These are phyloP conservation scores for Trapa incisa DNA, from an alignment of 345 rosid species.

Conservation along the genomic window DNA sequence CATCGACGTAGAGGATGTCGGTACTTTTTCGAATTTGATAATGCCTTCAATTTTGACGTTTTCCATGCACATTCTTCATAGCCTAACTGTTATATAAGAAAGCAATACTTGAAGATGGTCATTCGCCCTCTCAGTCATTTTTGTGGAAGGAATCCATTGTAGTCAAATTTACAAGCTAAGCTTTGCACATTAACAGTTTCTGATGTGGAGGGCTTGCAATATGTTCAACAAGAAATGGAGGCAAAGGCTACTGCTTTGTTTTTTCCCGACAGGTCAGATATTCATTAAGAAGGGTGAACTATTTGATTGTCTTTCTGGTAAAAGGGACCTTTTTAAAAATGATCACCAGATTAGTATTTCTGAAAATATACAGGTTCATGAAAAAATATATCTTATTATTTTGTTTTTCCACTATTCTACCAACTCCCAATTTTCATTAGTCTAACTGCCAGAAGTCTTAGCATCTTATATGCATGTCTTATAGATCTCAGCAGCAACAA, in stretches of 20 bases:
- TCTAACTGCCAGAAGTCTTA: not conserved
- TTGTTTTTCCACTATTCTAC: not conserved
- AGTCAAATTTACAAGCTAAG: conserved; percentile 12
- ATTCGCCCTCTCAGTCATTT: conserved; percentile 10
- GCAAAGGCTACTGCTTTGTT: conserved; percentile 57
- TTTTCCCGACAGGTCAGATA: conserved; percentile 36
- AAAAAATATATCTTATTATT: not conserved
- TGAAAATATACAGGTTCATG: not conserved
- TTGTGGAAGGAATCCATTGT: not conserved
- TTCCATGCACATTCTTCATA: conserved; percentile 6
- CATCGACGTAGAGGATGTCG: conserved; percentile 99
- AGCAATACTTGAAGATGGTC: conserved; percentile 10
- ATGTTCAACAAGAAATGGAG: conserved; percentile 74
- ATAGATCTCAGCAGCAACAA: conserved; percentile 49
- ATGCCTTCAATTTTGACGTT: conserved; percentile 8
- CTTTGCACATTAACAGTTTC: conserved; percentile 45
- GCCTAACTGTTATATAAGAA: conserved; percentile 10
- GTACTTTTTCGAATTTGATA: conserved; percentile 52
- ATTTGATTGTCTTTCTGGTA: not conserved
- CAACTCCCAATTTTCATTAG: not conserved
- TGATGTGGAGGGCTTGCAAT: conserved; percentile 80
- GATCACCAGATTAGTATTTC: no score
- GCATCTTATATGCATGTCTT: not conserved
- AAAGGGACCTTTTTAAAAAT: not conserved
- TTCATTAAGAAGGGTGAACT: not conserved